Evolutionary conservation across 495 filamentous ascomycete genomes (phyloP), one percentile per base, ranked within the genome.

Genomic region (Penicillium fimorum): DNA sequence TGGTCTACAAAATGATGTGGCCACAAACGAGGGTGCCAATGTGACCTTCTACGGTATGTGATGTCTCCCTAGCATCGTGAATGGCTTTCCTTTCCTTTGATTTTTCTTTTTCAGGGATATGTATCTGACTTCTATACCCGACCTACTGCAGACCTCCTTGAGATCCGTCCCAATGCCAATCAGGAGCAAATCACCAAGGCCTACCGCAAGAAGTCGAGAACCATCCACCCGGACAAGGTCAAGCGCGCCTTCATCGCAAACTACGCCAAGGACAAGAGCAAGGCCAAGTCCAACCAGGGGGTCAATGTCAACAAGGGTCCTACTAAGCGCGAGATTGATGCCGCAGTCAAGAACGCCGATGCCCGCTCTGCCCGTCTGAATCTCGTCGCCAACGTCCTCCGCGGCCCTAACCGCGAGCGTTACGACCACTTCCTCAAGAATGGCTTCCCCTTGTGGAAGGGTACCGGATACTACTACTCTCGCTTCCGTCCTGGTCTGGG

Each of bases 401-500:
- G 88, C 51, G 91, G 93, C 2, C 76, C 84, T 2, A 76, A 76
- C 20, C 83, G 95, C 41, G 90, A 89, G 63, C 88, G 95, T 50
- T 99, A 99, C 70, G 92, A 99, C 70, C 85, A 96, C 70, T 99
- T 99, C 77, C 76, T 99, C 51, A 80, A 78, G 64, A 90, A 97
- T 73, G 94, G 94, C 20, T 99, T 99, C 73, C 94, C 94, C 11
- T 85, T 82, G 47, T 98, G 95, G 94, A 90, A 89, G 70, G 94
- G 95, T 33, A 97, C 94, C 17, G 95, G 92, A 50, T 99, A 97
- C 79, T 97, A 97, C 79, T 99, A 97, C 75, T 86, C 80, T 52
- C 87, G 94, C 7, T 96, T 91, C 80, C 83, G 94, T 27, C 94
- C 94, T 1, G 94, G 94, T 11, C 76, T 97, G 10, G 91, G 89